Conservation (phyloP, 2,329 filamentous ascomycete species). For the Chaetomiaceae sp. region DNA sequence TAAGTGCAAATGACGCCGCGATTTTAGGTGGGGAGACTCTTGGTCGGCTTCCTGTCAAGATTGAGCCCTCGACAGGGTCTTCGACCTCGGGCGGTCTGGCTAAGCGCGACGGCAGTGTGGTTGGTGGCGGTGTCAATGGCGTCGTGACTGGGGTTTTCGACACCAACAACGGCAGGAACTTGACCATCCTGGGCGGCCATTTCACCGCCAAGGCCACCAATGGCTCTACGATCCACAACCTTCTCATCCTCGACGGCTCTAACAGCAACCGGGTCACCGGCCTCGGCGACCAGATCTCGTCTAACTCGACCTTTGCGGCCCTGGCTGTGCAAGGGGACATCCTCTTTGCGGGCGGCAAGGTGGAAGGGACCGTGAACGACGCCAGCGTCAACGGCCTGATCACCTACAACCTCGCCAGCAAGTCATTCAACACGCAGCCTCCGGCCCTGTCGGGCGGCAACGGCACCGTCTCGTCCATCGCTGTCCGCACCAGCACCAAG, state of each 20-base stretch:
- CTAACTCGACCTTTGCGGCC: slow-evolving; percentile 70
- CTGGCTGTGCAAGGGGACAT: slow-evolving; percentile 62
- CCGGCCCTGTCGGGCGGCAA: slow-evolving; percentile 67
- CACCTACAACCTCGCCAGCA: slow-evolving; percentile 68
- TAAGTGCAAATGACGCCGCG: slow-evolving; percentile 68
- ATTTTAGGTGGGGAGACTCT: slow-evolving; percentile 53
- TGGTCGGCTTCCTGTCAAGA: slow-evolving; percentile 54
- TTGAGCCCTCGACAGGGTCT: slow-evolving; percentile 36
- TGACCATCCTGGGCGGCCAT: slow-evolving; percentile 84
- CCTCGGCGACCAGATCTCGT: slow-evolving; percentile 60
- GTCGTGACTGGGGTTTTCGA: slow-evolving; percentile 80
- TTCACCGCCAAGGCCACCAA: slow-evolving; percentile 69
- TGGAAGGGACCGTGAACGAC: slow-evolving; percentile 66
- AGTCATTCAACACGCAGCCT: slow-evolving; percentile 66
- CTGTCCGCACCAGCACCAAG: slow-evolving; percentile 61
- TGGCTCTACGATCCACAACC: slow-evolving; percentile 69
- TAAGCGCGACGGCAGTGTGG: slow-evolving; percentile 43
- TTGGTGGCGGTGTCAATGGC: slow-evolving; percentile 50
- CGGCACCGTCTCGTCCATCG: slow-evolving; percentile 72
- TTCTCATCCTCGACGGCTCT: slow-evolving; percentile 77
- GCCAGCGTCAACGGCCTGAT: slow-evolving; percentile 67
- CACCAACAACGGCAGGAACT: slow-evolving; percentile 62
- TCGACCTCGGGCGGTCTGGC: slow-evolving; percentile 30
- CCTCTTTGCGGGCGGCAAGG: slow-evolving; percentile 76
- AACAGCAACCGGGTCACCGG: slow-evolving; percentile 64